Evolutionary conservation across 2,329 filamentous ascomycete genomes (phyloP).

Genomic region (Penicillium janthinellum): DNA sequence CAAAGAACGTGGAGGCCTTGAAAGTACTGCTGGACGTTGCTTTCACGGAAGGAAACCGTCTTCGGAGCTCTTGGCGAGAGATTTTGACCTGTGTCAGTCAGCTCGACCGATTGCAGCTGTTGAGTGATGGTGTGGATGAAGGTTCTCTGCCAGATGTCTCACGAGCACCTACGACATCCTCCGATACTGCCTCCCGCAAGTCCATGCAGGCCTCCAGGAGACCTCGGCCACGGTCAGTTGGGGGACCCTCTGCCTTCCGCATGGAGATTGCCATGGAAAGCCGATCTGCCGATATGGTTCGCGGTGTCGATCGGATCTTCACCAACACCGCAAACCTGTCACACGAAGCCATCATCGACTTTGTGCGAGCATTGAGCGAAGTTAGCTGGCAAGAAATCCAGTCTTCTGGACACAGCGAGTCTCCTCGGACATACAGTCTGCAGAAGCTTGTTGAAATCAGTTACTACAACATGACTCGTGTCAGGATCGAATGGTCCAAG

Average conservation of each 20-base stretch:
- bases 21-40: constrained; percentile 90
- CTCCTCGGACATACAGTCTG: constrained; percentile 91
- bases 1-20: constrained; percentile 93
- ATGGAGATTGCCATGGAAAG: constrained; percentile 88
- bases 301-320: constrained; percentile 92
- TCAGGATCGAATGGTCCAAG: constrained; percentile 96
- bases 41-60: constrained; percentile 84
- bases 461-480: constrained; percentile 99
- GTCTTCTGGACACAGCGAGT: constrained; percentile 93
- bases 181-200: constrained; percentile 59
- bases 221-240: constrained; percentile 50
- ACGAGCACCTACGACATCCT: constrained; percentile 65
- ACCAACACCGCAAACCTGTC: constrained; percentile 92
- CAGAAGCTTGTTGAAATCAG: constrained; percentile 99
- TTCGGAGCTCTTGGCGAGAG: constrained; percentile 92
- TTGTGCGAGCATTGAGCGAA: constrained; percentile 87
- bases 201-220: constrained; percentile 62
- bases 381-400: constrained; percentile 99
- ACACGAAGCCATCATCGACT: constrained; percentile 92
- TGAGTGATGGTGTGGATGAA: constrained; percentile 92
- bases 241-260: constrained; percentile 59
- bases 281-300: constrained; percentile 88
- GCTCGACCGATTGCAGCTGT: constrained; percentile 89
- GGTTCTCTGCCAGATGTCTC: constrained; percentile 89
- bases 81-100: constrained; percentile 94